Evolutionary conservation across 768 basidiomycete species (phyloP), one percentile per base, ranked within the genome.

Genomic region (Pleurotus ostreatus): DNA sequence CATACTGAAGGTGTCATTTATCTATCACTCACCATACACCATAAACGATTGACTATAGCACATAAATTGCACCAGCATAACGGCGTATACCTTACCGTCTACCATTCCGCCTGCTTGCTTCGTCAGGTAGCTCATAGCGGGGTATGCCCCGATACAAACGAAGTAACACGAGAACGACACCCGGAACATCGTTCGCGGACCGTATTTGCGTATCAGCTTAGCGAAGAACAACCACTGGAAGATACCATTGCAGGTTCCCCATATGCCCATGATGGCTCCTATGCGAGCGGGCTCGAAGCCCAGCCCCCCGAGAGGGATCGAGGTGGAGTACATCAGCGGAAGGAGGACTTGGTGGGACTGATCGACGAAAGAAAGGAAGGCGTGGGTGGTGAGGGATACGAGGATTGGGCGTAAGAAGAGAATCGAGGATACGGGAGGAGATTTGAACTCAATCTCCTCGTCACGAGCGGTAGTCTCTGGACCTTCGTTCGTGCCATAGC

Each of bases 231-330:
- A 9, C 43, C 44, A 26, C 61, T 83, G 82, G 62, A 82, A 65
- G 55, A 81, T 15, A 37, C 78, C 79, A 59, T 80, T 83, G 53
- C 75, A 61, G 13, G 82, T 57, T 7, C 86, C 85, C 57, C 72
- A 78, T 4, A 66, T 56, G n/a, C 79, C 75, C 58, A 85, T 76
- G 55, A 84, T 79, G 25, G 72, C 68, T 5, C 89, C 89, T 38
- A 91, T 91, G 4, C 67, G 63, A 41, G 79, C 77, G 0, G 89
- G 85, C 20, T 76, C 69, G 40, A 91, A 71, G 3, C 87, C 87
- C 4, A 89, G 78, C 1, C 89, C 88, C 20, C 89, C 88, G 1
- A 78, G 71, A 13, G 70, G 67, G 46, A 82, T 66, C 0, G 88
- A 81, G 0, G 86, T 89, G 9, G 86, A 84, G 55, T 71, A 78